A percentile compares a stretch with the other conserved stretches of the same genome.
phyloP scores from a whole-genome alignment of 768 basidiomycete genomes.

The Brasilioporus rufonigricans region DNA sequence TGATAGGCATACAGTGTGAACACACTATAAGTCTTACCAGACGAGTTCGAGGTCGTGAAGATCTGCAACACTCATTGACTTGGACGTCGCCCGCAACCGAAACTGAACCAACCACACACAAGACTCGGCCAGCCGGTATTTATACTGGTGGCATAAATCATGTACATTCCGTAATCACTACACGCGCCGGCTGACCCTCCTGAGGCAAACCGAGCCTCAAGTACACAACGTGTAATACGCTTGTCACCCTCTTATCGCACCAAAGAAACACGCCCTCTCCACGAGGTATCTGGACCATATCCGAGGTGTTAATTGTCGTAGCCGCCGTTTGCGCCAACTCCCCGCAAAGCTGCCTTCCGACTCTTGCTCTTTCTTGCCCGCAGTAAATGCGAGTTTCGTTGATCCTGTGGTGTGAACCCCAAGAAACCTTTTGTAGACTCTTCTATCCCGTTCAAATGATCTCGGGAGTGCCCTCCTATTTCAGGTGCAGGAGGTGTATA shows the following conservation, averaged over 20 bases:
- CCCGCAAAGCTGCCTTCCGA: constrained; percentile 34
- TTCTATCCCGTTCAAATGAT: constrained; percentile 9
- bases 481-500: constrained; percentile 3
- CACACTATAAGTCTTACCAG: constrained; percentile 45
- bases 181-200: constrained; percentile 6
- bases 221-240: constrained; percentile 14
- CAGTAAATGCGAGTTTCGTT: constrained; percentile 11
- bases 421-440: constrained; percentile 19
- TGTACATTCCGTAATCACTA: constrained; percentile 23
- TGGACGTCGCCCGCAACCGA: constrained; percentile 20
- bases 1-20: constrained; percentile 6
- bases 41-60: constrained; percentile 51
- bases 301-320: background rate
- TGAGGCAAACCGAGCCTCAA: constrained; percentile 2
- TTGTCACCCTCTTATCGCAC: background rate
- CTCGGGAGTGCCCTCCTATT: background rate
- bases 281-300: constrained; percentile 7
- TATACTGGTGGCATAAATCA: constrained; percentile 12
- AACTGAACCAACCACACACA: constrained; percentile 10
- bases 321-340: constrained; percentile 25
- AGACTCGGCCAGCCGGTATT: constrained; percentile 12
- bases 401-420: constrained; percentile 31
- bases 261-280: constrained; percentile 10
- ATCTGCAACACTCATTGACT: constrained; percentile 34
- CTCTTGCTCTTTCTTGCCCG: constrained; percentile 34